Percentiles rank a stretch among this genome's conserved stretches.
These are phyloP conservation scores for Cladosporium halotolerans DNA, from an alignment of 2,329 filamentous ascomycete genomes.

Conservation along the genomic window DNA sequence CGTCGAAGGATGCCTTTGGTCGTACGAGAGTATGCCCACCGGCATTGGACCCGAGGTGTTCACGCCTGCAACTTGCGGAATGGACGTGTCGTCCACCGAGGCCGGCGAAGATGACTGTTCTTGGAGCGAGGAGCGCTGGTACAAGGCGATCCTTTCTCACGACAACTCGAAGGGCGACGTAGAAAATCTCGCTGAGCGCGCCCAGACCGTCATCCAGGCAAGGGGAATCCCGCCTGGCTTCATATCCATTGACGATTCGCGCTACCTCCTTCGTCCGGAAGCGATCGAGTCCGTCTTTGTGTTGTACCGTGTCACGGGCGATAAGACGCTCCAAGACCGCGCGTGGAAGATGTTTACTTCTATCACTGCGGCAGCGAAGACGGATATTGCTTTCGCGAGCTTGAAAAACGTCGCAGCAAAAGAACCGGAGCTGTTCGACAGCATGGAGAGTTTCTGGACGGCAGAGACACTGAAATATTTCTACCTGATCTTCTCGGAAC, in stretches of 20 bases:
- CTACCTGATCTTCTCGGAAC: constrained; percentile 57
- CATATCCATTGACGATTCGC: constrained; percentile 47
- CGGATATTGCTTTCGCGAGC: constrained; percentile 57
- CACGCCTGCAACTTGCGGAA: constrained; percentile 43
- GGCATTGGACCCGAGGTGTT: constrained; percentile 59
- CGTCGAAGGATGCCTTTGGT: constrained; percentile 58
- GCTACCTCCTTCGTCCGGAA: constrained; percentile 66
- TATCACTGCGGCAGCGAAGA: constrained; percentile 55
- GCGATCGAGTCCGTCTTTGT: constrained; percentile 77
- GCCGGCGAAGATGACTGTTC: constrained; percentile 28
- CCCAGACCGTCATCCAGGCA: constrained; percentile 31
- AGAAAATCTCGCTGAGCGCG: constrained; percentile 17
- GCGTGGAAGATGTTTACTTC: constrained; percentile 70
- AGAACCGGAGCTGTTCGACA: constrained; percentile 42
- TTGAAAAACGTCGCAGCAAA: constrained; percentile 59
- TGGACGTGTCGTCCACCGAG: constrained; percentile 13
- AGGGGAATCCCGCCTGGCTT: constrained; percentile 50
- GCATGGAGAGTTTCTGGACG: constrained; percentile 73
- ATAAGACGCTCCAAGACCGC: constrained; percentile 57
- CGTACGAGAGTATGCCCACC: constrained; percentile 51
- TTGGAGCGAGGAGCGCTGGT: constrained; percentile 43
- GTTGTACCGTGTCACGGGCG: constrained; percentile 67
- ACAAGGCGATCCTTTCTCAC: constrained; percentile 34
- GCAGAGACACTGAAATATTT: constrained; percentile 64
- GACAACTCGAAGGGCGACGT: constrained; percentile 19